Base-by-base conservation (phyloP, 495 filamentous ascomycete genomes). In the Hypoxylon rickii region DNA sequence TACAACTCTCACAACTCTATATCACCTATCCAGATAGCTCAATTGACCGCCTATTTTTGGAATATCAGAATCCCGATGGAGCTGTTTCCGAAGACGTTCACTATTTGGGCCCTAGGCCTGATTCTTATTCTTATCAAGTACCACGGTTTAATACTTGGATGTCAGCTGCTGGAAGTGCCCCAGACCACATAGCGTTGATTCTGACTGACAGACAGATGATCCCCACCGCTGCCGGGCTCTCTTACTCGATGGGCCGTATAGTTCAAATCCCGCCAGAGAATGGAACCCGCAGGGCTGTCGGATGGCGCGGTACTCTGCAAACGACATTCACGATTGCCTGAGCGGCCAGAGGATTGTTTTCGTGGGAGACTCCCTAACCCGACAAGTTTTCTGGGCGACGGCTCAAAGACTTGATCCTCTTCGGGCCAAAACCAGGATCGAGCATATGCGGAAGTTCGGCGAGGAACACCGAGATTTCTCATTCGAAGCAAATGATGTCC, bases 251-350 rank as follows among this genome's bases (percentile, higher is more conserved):
- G 83, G 84, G 20, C 40, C 69, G 46, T 86, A n/a, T n/a, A n/a
- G n/a, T n/a, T n/a, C n/a, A n/a, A n/a, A n/a, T n/a, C n/a, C n/a
- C 24, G 10, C 4, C 8, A 43, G 31, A 19, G 44, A 48, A 61
- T 86, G 83, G 84, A 81, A 86, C 55, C 75, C 81, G n/a, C 72
- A 73, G 10, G 79, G 79, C 17, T 87, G 84, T 62, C 75, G 83
- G 52, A 67, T 86, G 64, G 81, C 76, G 43, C 65, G 78, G 34
- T 86, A 86, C 69, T 69, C 72, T 20, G 51, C 53, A 2, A 51
- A 63, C 16, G 81, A 81, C 34, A 65, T 83, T 15, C 57, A 64
- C 10, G 55, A 61, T 41, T 87, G 84, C 57, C 63, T 82, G 11
- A 47, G 63, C 5, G 58, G 60, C 13, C 71, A 69, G 17, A 75